Percentiles rank a stretch among this genome's conserved stretches.
These are phyloP conservation scores for Scedosporium aurantiacum DNA, from an alignment of 2,329 filamentous ascomycete species.

Conservation along the genomic window DNA sequence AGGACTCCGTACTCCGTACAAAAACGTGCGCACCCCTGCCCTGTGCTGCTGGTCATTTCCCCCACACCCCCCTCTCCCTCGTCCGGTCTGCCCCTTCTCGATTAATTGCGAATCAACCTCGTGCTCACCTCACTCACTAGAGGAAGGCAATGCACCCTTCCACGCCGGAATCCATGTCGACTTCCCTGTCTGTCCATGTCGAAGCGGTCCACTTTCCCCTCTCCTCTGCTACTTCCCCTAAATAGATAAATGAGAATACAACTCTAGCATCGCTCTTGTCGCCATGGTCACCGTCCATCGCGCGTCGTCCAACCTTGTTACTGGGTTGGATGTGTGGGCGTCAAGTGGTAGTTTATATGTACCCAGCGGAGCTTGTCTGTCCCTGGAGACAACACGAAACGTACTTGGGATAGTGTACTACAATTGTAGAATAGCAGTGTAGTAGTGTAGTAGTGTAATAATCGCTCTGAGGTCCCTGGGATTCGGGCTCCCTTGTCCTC, in stretches of 20 bases:
- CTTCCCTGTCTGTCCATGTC: background rate
- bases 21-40: background rate
- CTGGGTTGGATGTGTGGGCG: background rate
- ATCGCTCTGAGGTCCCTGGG: too few relatives aligned
- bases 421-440: background rate
- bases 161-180: background rate
- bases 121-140: background rate
- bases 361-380: background rate
- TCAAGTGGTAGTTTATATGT: background rate
- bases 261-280: background rate
- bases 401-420: background rate
- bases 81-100: background rate
- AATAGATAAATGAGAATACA: conserved; percentile 1
- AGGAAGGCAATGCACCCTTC: background rate
- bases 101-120: background rate
- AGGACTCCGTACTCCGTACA: background rate
- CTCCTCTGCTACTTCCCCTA: background rate
- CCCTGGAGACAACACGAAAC: too few relatives aligned
- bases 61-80: background rate
- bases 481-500: background rate
- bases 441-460: background rate
- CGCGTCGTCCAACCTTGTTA: background rate
- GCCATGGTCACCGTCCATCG: background rate
- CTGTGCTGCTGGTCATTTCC: background rate
- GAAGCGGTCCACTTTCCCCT: background rate